Evolutionary conservation across 306 rosid genomes (phyloP), one percentile per base, ranked within the genome.

Genomic region (Argentina anserina): DNA sequence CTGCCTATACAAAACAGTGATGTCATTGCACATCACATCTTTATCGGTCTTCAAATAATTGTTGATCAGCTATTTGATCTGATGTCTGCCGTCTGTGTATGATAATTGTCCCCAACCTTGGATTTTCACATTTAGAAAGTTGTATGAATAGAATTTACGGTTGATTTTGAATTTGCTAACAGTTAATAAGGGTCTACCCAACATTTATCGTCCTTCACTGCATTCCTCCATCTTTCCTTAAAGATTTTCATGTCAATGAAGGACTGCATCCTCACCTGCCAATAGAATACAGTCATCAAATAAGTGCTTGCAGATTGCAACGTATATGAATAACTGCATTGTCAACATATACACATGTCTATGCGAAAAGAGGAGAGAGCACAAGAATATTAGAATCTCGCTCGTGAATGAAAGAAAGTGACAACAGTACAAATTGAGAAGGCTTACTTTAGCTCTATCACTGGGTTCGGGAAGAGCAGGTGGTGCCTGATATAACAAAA

Each of bases 161-260:
- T 34, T 65, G 0, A 70, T 79, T n/a, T n/a, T 71, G 69, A 78
- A 77, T 81, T 86, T 20, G 63, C 42, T 42, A 45, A 33, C 40
- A 69, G 73, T 70, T 9, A 50, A 77, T 87, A 90, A 0, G 90
- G 97, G 84, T 90, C 92, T 67, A 81, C 67, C 76, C 89, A 85
- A 71, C 90, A 80, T 1, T 39, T 49, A 70, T 78, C 89, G 15
- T 71, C 76, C 68, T 71, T 82, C 0, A 47, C 75, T 6, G 89
- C 86, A 11, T 64, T 65, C 8, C 49, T 76, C 89, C 89, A 85
- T 76, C 89, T 72, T 62, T 80, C 75, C 70, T 75, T 64, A 58
- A 82, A 85, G 52, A 82, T 68, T 59, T 69, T 66, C 89, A 85
- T 85, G 74, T 80, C 89, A 43, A 75, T 25, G 21, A 65, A 82